phyloP scores from a whole-genome alignment of 306 rosid species.

The Cucumis cinereus region DNA sequence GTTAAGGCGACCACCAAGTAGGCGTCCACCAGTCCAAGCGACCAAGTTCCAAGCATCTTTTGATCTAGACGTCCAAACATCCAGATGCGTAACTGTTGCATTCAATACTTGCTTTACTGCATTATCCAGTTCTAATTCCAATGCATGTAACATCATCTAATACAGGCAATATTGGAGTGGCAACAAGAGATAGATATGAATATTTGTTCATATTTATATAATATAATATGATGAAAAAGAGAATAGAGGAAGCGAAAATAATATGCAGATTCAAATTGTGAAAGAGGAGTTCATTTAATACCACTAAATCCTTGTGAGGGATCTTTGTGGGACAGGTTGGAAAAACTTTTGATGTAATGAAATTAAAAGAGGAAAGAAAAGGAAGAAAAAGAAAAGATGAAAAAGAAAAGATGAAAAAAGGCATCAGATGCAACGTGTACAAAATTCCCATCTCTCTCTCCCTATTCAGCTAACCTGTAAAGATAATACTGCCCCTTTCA shows the following conservation, averaged over 20 bases:
- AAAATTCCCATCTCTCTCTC: background rate
- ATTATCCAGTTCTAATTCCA: too few species aligned
- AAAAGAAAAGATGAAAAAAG: background rate
- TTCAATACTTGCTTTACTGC: too few species aligned
- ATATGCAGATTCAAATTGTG: background rate
- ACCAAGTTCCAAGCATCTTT: too few species aligned
- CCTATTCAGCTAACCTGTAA: background rate
- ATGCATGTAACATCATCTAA: too few species aligned
- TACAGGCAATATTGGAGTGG: too few species aligned
- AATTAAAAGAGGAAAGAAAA: background rate
- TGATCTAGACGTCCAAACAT: too few species aligned
- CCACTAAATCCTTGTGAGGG: background rate
- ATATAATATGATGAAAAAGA: background rate
- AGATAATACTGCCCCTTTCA: background rate
- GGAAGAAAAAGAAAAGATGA: background rate
- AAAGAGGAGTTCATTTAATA: background rate
- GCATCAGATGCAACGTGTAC: constrained; percentile 6
- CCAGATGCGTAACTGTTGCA: too few species aligned
- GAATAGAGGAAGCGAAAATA: background rate
- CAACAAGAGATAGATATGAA: too few species aligned
- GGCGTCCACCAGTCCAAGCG: too few species aligned
- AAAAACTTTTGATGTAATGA: background rate
- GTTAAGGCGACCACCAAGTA: too few species aligned
- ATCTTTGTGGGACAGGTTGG: background rate
- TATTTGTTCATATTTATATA: too few species aligned